Evolutionary conservation across 2,329 filamentous ascomycete species (phyloP).

Genomic region (Cladosporium sp.): DNA sequence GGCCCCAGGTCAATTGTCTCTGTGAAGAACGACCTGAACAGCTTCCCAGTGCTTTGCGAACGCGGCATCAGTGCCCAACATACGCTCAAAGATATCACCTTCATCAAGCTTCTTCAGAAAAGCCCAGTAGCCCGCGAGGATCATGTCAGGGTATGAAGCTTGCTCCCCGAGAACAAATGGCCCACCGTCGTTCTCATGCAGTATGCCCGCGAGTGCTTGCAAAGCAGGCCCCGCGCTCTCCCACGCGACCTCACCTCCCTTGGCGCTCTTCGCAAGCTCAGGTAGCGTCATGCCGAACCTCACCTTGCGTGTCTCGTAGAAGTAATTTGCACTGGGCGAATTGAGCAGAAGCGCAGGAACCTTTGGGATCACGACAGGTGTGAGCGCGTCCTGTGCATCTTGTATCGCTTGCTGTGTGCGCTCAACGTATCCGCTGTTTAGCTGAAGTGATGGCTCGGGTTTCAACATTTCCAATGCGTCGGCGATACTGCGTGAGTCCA

Average conservation of each 20-base stretch:
- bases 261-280: slow-evolving; percentile 38
- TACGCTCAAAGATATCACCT: slow-evolving; percentile 34
- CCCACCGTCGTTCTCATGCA: slow-evolving; percentile 55
- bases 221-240: slow-evolving; percentile 37
- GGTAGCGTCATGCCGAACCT: slow-evolving; percentile 51
- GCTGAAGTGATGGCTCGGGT: slow-evolving; percentile 54
- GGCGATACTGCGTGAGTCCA: slow-evolving; percentile 62
- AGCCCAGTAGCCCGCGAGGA: slow-evolving; percentile 45
- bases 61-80: slow-evolving; percentile 36
- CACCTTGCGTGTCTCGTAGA: slow-evolving; percentile 48
- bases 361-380: slow-evolving; percentile 42
- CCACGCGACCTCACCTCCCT: slow-evolving; percentile 50
- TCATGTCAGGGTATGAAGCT: slow-evolving; percentile 55
- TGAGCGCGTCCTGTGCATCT: slow-evolving; percentile 37
- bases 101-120: slow-evolving; percentile 34
- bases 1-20: too few relatives aligned
- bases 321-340: slow-evolving; percentile 51
- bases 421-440: slow-evolving; percentile 48
- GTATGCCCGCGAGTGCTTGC: slow-evolving; percentile 37
- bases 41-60: slow-evolving; percentile 37
- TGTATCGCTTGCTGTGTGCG: slow-evolving; percentile 40
- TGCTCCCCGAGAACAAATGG: slow-evolving; percentile 59
- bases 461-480: slow-evolving; percentile 54
- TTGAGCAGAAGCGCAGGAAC: slow-evolving; percentile 52
- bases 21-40: slow-evolving; percentile 38